Base-by-base conservation (phyloP, 208 protist species). In the Zelonia costaricensis region DNA sequence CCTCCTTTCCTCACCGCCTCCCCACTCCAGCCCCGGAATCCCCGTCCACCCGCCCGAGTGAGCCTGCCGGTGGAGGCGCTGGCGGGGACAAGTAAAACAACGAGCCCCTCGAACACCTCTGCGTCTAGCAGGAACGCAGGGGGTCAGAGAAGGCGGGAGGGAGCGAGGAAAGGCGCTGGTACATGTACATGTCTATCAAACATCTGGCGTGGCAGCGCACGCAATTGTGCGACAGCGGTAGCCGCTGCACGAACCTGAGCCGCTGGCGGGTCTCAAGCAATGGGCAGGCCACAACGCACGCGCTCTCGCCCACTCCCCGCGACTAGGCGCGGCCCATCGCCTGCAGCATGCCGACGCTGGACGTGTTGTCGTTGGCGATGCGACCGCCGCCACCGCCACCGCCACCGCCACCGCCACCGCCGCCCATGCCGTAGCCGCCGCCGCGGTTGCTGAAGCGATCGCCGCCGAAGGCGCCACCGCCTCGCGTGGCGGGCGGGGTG, bases 301-400 rank as follows among this genome's bases (percentile, higher is more conserved):
- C 31, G 25, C 1, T 1, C 9, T 28, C 10, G 18, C 35, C 20
- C 10, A 28, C n/a, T n/a, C n/a, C n/a, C n/a, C n/a, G 31, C 22
- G 4, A 23, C 51, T 82, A 95, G n/a, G 79, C 86, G 23, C 70
- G 57, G 1, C 90, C 90, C 74, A 95, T 83, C 6, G 86, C 84
- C 54, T 95, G 90, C 23, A 92, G 68, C 82, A 93, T 93, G 35
- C 86, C 90, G 9, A 92, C n/a, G 54, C 90, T 95, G 3, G 84
- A 86, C 22, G 78, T 84, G 64, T 95, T 95, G 52, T 88, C 80
- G 49, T 93, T 95, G 13, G 84, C 35, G 52, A 95, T 85, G 56
- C 69, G 75, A 51, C 67, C 63, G 48, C 73, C 76, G 39, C 78
- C 80, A 42, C 74, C 62, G 15, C 62, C 76, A 43, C 68, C 69